A percentile compares a stretch with the other conserved stretches of the same genome.
Conservation (phyloP, 31 red algal species). For the Porphyra umbilicalis region DNA sequence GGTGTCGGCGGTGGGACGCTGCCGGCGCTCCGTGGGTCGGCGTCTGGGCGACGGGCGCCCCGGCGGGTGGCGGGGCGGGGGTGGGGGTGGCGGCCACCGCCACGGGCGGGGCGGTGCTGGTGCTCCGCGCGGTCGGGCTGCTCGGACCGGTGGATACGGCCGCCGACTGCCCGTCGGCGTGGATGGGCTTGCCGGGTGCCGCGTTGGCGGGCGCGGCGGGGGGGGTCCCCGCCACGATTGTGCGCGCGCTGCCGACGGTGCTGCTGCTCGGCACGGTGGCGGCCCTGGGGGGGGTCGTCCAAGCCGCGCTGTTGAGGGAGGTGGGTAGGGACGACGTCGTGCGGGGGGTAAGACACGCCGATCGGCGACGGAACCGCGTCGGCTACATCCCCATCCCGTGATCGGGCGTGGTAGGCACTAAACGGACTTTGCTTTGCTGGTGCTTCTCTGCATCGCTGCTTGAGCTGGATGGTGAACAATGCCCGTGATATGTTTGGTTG, state of each 20-base stretch:
- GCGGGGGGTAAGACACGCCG: background rate
- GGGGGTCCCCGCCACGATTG: background rate
- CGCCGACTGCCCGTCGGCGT: background rate
- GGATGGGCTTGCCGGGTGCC: background rate
- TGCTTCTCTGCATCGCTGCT: too few relatives aligned
- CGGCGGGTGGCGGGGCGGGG: background rate
- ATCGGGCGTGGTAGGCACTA: too few relatives aligned
- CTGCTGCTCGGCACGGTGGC: background rate
- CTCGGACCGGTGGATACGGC: background rate
- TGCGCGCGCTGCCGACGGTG: background rate
- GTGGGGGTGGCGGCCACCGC: background rate
- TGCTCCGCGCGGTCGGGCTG: background rate
- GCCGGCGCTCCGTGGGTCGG: background rate
- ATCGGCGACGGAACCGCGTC: background rate
- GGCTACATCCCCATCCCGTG: background rate
- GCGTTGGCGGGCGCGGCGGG: background rate
- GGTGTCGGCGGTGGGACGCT: background rate
- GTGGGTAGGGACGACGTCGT: background rate
- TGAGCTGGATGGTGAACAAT: too few relatives aligned
- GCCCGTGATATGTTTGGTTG: too few relatives aligned
- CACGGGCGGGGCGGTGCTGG: background rate
- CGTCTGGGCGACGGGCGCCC: background rate
- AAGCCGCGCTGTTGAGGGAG: background rate
- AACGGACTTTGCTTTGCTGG: too few relatives aligned
- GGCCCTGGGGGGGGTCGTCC: background rate